A percentile compares a stretch with the other conserved stretches of the same genome.
Conservation (phyloP, 2,329 filamentous ascomycete species). For the Fusarium ambrosium region DNA sequence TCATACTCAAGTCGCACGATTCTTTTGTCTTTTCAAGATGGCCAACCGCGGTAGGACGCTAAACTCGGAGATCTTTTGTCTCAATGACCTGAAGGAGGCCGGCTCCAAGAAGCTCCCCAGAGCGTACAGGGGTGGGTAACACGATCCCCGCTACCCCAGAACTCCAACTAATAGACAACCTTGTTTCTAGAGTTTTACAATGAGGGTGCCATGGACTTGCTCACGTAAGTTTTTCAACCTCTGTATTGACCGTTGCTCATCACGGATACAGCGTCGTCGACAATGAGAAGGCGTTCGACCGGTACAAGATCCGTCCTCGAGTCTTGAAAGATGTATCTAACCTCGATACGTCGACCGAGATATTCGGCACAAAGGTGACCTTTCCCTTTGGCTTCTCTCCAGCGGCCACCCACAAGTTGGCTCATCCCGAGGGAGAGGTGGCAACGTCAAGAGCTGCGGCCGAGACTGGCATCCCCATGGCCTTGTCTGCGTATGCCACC, state of each 20-base stretch:
- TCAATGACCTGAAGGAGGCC: conserved; percentile 13
- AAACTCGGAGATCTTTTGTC: conserved; percentile 17
- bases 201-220: conserved; percentile 4
- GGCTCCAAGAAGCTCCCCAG: conserved; percentile 6
- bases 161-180: not conserved
- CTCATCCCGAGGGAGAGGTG: conserved; percentile 61
- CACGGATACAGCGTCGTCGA: conserved; percentile 54
- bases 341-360: conserved; percentile 55
- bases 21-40: not conserved
- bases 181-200: not conserved
- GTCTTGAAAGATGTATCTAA: conserved; percentile 57
- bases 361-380: conserved; percentile 59
- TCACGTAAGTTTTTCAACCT: not conserved
- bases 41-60: conserved; percentile 10
- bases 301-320: conserved; percentile 62
- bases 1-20: not conserved
- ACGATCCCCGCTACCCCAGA: not conserved
- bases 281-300: conserved; percentile 64
- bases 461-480: conserved; percentile 54
- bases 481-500: conserved; percentile 26
- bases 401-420: conserved; percentile 66
- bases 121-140: conserved; percentile 4
- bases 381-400: conserved; percentile 68
- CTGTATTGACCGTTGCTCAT: not conserved
- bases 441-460: conserved; percentile 61